Conservation (phyloP, 2,329 filamentous ascomycete species). For the Claviceps paspali region DNA sequence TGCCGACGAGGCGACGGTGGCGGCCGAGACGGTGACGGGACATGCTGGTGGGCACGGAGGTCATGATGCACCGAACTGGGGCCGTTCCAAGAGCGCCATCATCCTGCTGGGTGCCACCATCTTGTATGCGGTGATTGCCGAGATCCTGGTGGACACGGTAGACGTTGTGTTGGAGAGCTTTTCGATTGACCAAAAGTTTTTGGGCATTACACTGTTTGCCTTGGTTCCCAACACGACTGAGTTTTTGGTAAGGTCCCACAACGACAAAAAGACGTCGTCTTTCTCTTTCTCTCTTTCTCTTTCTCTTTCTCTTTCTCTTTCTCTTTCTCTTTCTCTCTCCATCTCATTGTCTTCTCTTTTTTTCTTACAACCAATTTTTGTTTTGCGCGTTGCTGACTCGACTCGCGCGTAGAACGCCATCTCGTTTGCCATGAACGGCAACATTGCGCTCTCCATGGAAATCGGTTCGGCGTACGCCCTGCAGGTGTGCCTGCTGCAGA, state of each 20-base stretch:
- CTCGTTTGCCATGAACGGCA: slow-evolving; percentile 98
- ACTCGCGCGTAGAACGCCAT: slow-evolving; percentile 70
- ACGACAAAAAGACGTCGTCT: no score
- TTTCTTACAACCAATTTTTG: no score
- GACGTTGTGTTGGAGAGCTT: slow-evolving; percentile 88
- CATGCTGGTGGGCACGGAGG: slow-evolving; percentile 41
- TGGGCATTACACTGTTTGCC: slow-evolving; percentile 92
- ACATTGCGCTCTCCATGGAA: slow-evolving; percentile 97
- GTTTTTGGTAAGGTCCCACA: slow-evolving; percentile 80
- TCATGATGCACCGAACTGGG: slow-evolving; percentile 98
- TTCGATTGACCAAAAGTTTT: slow-evolving; percentile 89
- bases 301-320: neutral
- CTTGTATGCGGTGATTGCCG: slow-evolving; percentile 90
- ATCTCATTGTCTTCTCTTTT: no score
- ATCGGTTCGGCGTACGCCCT: slow-evolving; percentile 95
- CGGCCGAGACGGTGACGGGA: slow-evolving; percentile 19
- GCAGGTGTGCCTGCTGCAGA: slow-evolving; percentile 88
- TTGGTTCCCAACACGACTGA: slow-evolving; percentile 97
- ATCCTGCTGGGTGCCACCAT: slow-evolving; percentile 81
- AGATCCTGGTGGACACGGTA: slow-evolving; percentile 92
- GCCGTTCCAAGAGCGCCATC: slow-evolving; percentile 74
- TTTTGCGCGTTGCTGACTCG: neutral
- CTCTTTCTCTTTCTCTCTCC: no score
- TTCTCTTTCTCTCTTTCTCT: neutral
- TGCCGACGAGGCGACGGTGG: slow-evolving; percentile 16